Base-by-base conservation (phyloP, 371 early-diverging fungal species). In the Cokeromyces recurvatus region DNA sequence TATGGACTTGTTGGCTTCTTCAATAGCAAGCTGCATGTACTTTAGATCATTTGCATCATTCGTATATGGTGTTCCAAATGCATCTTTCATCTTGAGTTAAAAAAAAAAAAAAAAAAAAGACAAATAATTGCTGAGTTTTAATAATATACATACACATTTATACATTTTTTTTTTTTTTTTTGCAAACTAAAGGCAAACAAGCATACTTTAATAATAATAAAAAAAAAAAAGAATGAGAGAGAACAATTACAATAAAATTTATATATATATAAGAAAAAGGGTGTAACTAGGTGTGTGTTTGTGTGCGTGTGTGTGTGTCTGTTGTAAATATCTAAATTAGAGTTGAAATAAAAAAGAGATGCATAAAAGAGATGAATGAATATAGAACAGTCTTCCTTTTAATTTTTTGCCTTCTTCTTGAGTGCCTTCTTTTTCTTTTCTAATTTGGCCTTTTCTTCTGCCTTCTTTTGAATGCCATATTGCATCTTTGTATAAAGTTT, bases 401-500 rank as follows among this genome's bases (percentile, higher is more conserved):
- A 36, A 15, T 36, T 16, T 41, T 55, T 55, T 35, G 48, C 48
- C 38, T 48, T 38, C 46, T 43, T 62, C 46, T 70, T 68, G 46
- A 72, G 40, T 4, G 63, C 62, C 46, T 64, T 66, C 62, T 72
- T 72, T 37, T 59, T 68, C 44, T 59, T 53, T 43, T 72, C 62
- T 46, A 72, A 55, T 36, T 72, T 73, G 43, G 62, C 62, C 39
- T 70, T 82, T 69, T 79, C 79, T 32, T 75, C 78, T 21, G 64
- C 62, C 68, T 81, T 81, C 62, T 78, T 71, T 51, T 84, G 57
- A 49, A 81, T 83, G 41, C 83, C 79, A 36, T 79, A 75, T 64
- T 86, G 74, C 68, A 90, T 87, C 74, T 82, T 79, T 54, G 78
- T 75, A 72, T 93, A 93, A 53, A 92, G 65, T 61, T 86, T 85